Percentiles rank a stretch among this genome's conserved stretches.
phyloP scores from a whole-genome alignment of 2,329 filamentous ascomycete genomes.

The Aspergillus sp. region DNA sequence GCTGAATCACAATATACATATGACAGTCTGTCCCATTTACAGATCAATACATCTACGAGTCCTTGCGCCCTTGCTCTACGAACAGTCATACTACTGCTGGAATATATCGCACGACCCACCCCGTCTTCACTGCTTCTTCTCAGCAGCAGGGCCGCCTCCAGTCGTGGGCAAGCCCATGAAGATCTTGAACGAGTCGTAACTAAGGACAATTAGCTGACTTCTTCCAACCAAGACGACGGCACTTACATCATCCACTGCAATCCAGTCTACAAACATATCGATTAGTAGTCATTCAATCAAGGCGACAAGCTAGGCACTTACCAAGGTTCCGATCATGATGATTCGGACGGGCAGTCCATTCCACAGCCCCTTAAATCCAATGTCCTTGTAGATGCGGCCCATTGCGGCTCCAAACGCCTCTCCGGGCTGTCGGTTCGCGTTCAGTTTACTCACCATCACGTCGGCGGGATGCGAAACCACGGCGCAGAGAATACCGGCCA shows the following conservation, averaged over 20 bases:
- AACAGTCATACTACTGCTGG: not conserved
- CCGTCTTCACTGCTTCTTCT: constrained; percentile 38
- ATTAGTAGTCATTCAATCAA: constrained; percentile 16
- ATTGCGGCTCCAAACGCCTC: constrained; percentile 77
- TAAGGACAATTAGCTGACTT: constrained; percentile 25
- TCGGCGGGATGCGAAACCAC: constrained; percentile 77
- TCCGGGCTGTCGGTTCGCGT: constrained; percentile 70
- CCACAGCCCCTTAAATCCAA: constrained; percentile 86
- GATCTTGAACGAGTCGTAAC: constrained; percentile 78
- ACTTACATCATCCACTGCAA: constrained; percentile 93
- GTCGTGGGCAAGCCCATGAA: constrained; percentile 85
- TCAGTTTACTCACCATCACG: constrained; percentile 92
- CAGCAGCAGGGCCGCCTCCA: constrained; percentile 59
- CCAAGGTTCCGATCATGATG: constrained; percentile 78
- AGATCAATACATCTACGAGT: not conserved
- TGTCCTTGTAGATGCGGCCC: constrained; percentile 77
- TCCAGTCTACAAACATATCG: constrained; percentile 53
- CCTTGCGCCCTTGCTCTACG: not conserved
- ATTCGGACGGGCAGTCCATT: constrained; percentile 83
- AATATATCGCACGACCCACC: not conserved
- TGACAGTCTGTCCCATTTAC: not conserved
- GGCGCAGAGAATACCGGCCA: constrained; percentile 85
- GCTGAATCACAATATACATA: not conserved
- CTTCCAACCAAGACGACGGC: not conserved
- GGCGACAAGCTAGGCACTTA: constrained; percentile 19